Evolutionary conservation across 371 early-diverging fungal species (phyloP), one percentile per base, ranked within the genome.

Genomic region (Actinomortierella wolfii): DNA sequence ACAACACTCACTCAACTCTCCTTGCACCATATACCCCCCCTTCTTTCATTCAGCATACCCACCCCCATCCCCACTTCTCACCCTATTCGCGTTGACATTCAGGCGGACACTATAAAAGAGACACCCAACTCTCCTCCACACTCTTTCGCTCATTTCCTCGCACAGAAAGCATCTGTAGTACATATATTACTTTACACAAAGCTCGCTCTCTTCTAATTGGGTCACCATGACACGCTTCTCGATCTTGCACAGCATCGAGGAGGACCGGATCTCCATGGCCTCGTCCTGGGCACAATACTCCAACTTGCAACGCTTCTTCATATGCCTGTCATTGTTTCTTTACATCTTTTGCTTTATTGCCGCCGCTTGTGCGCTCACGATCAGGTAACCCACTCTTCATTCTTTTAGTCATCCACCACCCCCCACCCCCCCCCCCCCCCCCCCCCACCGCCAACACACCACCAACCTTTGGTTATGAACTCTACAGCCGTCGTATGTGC

Each of bases 331-430:
- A 40, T 59, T 73, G 54, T 63, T 73, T 25, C 41, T 62, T 25
- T 73, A 67, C 63, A 51, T 63, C 63, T 73, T 73, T 40, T 73
- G 53, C 52, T 63, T 66, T 51, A 67, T 57, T 21, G 67, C 74
- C 14, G 74, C 74, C 0, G 49, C 62, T 43, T 25, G 57, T 14
- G 74, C 74, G 56, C 62, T 73, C 44, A 26, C 63, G 43, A 66
- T 73, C 67, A 73, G 73, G 73, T 73, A 73, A 52, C 13, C 11
- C 34, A 11, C 4, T 34, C 11, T 11, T 34, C 34, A 34, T 34
- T 34, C 34, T 34, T 11, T 34, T n/a, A n/a, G n/a, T n/a, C n/a
- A n/a, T n/a, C n/a, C n/a, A n/a, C n/a, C n/a, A n/a, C n/a, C n/a
- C n/a, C n/a, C n/a, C n/a, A n/a, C n/a, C n/a, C n/a, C n/a, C n/a